Base-by-base conservation (phyloP, 352 stramenopile species). In the Phytophthora pluvialis region DNA sequence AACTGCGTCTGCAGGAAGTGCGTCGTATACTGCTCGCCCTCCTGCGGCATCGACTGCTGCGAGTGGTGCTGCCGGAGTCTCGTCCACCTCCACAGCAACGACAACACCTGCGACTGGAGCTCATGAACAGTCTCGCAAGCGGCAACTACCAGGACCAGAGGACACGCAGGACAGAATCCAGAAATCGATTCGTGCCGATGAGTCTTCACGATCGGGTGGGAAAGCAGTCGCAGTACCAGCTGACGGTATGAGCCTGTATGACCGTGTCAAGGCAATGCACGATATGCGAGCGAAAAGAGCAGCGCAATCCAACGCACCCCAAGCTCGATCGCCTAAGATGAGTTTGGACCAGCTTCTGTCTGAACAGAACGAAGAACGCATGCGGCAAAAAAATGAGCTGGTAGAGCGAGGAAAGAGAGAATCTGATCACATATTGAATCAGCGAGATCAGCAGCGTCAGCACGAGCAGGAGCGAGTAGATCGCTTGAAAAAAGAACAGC, bases 211-310 rank as follows among this genome's bases (percentile, higher is more conserved):
- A n/a, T 40, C 47, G 5, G 50, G 28, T 52, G 57, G 32, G 52
- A 51, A 26, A 54, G 18, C 40, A 46, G 15, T 13, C 5, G 7
- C 43, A 50, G 11, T 48, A 60, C 11, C 57, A 36, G 57, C 29
- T 15, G 64, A 79, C 26, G 63, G 70, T 12, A 72, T 76, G 63
- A 82, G 57, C 65, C 43, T 86, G 6, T 80, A 85, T 60, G 80
- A 86, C 36, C 62, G 64, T 39, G 67, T 89, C 4, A 69, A 76
- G 32, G 60, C 64, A 29, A 77, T 83, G 76, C 76, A 83, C 42
- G 77, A 83, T 36, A 45, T 70, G 50, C 64, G 54, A 65, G 59
- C 40, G 43, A 66, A 51, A 53, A 35, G 31, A 61, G 54, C 46
- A 26, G 36, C 54, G 31, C 39, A 62, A 36, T 15, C 36, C 16